These are phyloP conservation scores for Rhodotorula paludigena DNA, from an alignment of 768 basidiomycete species.

Conservation along the genomic window DNA sequence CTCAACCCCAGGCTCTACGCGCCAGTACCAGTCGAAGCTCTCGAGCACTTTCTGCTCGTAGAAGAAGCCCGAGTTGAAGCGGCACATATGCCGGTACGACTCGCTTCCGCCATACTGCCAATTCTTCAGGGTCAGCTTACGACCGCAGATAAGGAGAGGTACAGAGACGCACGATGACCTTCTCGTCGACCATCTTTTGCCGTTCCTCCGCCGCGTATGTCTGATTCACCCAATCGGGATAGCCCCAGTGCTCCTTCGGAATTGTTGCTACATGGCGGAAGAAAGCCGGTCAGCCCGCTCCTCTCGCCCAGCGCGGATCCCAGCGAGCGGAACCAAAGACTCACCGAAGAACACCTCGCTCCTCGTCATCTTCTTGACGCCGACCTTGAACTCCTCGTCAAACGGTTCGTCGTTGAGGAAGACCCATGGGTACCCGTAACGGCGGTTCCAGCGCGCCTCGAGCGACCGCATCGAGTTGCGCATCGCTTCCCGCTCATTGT, in stretches of 20 bases:
- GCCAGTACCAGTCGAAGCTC: conserved; percentile 82
- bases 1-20: conserved; percentile 58
- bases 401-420: conserved; percentile 57
- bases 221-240: conserved; percentile 76
- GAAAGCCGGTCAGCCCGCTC: conserved; percentile 44
- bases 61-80: conserved; percentile 61
- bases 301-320: conserved; percentile 51
- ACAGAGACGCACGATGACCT: conserved; percentile 52
- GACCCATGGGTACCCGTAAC: conserved; percentile 56
- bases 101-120: conserved; percentile 37
- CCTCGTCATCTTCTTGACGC: conserved; percentile 37
- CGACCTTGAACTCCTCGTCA: conserved; percentile 63
- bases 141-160: neutral
- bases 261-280: conserved; percentile 47
- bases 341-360: conserved; percentile 47
- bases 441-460: conserved; percentile 81
- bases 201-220: conserved; percentile 58
- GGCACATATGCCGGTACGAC: conserved; percentile 36
- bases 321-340: conserved; percentile 56
- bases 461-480: conserved; percentile 54
- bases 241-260: conserved; percentile 63
- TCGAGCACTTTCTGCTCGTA: conserved; percentile 71
- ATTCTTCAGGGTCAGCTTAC: neutral
- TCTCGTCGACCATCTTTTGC: conserved; percentile 59
- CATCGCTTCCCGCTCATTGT: conserved; percentile 35